Conservation (phyloP, 2,329 filamentous ascomycete species). For the Penicillium corylophilum region DNA sequence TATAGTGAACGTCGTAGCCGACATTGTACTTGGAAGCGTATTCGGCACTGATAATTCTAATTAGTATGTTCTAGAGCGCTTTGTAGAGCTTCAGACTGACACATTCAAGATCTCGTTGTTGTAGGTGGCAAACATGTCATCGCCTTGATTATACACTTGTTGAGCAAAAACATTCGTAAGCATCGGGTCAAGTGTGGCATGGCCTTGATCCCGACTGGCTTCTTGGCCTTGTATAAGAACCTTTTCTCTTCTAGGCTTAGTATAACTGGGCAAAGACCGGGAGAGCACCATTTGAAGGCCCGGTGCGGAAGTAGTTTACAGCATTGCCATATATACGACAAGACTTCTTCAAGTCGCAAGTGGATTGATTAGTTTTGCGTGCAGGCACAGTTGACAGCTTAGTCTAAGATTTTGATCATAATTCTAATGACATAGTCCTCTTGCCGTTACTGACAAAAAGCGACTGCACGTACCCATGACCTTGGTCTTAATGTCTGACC, state of each 20-base stretch:
- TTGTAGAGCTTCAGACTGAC: constrained; percentile 17
- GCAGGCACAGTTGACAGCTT: no score
- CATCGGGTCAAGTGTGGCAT: constrained; percentile 42
- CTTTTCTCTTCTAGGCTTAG: constrained; percentile 23
- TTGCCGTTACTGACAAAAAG: no score
- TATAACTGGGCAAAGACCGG: constrained; percentile 12
- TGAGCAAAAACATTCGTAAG: constrained; percentile 44
- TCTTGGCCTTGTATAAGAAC: constrained; percentile 43
- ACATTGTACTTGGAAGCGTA: constrained; percentile 44
- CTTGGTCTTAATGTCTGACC: no score
- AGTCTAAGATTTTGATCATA: no score
- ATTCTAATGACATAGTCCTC: no score
- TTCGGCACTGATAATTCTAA: constrained; percentile 4
- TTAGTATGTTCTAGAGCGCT: not conserved
- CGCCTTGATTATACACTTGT: constrained; percentile 46
- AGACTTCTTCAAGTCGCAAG: no score
- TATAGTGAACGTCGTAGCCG: constrained; percentile 45
- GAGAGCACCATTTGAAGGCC: constrained; percentile 37
- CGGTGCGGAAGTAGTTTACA: constrained; percentile 43
- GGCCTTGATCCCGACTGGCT: constrained; percentile 48
- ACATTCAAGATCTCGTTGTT: constrained; percentile 39
- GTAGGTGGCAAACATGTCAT: constrained; percentile 40
- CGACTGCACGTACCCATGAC: no score
- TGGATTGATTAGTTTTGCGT: no score
- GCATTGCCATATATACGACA: constrained; percentile 42